Base-by-base conservation (phyloP, 2,329 filamentous ascomycete genomes). In the Fusarium mexicanum region DNA sequence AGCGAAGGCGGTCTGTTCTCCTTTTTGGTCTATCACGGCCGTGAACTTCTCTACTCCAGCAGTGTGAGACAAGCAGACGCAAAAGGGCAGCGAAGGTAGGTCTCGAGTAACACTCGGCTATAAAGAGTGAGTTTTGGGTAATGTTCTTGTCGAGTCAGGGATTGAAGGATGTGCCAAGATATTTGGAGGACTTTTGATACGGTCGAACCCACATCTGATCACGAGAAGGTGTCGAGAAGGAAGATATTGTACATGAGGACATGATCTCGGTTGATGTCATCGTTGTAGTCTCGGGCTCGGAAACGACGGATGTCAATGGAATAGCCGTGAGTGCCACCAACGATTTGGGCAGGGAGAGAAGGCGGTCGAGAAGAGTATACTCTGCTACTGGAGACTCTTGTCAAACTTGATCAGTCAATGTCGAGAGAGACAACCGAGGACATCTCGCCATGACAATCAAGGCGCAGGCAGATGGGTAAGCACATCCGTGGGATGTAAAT, bases 141-240 rank as follows among this genome's bases (percentile, higher is more conserved):
- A 51, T 59, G 11, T 22, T 29, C 7, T 37, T 44, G 51, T 46
- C 17, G 33, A 35, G 31, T 40, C 40, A 44, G 22, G 22, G 12
- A 37, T 53, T 24, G 43, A 46, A 51, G 33, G 29, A 24, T 59
- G 65, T 51, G 47, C 65, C 26, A 66, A 47, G 40, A 44, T 48
- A 31, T 12, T 26, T 7, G 7, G 31, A 47, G 67, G 33, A 50
- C 67, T 64, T 72, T 72, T 73, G 54, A 67, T 29, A 48, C 66
- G 26, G 48, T 46, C 24, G 14, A 44, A 29, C 16, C 64, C 55
- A 53, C 55, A 53, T 31, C 29, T 26, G 71, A 51, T 72, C 71
- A 72, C 41, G 59, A 61, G 69, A 31, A 41, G 47, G 50, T 29
- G 46, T 43, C 29, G 46, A 31, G 40, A 33, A 16, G 33, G 37